phyloP scores from a whole-genome alignment of 1,284 basidiomycete genomes.

The Malassezia psittaci region DNA sequence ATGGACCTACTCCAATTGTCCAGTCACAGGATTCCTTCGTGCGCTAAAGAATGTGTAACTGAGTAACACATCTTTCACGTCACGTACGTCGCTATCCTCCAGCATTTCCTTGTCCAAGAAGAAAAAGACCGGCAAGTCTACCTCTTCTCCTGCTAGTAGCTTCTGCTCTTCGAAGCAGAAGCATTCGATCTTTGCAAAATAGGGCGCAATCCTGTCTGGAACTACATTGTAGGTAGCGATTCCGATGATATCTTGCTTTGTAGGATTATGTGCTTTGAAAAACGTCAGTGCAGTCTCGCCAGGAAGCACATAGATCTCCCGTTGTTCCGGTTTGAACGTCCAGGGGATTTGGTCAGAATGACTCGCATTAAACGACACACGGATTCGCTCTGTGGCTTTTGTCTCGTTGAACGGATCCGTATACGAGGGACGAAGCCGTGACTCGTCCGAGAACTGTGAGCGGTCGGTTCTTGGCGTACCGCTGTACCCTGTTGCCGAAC shows the following conservation, averaged over 20 bases:
- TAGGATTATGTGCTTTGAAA: conserved; percentile 83
- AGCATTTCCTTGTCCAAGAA: conserved; percentile 95
- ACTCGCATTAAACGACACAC: conserved; percentile 91
- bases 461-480: conserved; percentile 72
- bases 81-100: conserved; percentile 75
- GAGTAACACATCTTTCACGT: conserved; percentile 80
- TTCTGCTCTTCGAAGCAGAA: conserved; percentile 99
- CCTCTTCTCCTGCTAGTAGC: conserved; percentile 85
- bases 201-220: conserved; percentile 87
- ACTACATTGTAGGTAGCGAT: conserved; percentile 98
- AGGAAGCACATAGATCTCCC: conserved; percentile 77
- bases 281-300: conserved; percentile 95
- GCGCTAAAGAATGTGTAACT: conserved; percentile 90
- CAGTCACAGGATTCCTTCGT: conserved; percentile 49
- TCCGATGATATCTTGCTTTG: conserved; percentile 79
- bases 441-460: conserved; percentile 27
- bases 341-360: conserved; percentile 79
- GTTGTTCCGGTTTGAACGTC: conserved; percentile 83
- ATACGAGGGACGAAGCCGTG: conserved; percentile 27
- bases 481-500: conserved; percentile 89
- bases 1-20: conserved; percentile 35
- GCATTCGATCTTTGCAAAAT: conserved; percentile 98
- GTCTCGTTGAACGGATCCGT: conserved; percentile 24
- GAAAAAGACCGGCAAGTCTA: conserved; percentile 95
- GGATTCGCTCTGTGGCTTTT: conserved; percentile 54